Conservation (phyloP, 1,284 basidiomycete genomes). For the Trametes polyzona region DNA sequence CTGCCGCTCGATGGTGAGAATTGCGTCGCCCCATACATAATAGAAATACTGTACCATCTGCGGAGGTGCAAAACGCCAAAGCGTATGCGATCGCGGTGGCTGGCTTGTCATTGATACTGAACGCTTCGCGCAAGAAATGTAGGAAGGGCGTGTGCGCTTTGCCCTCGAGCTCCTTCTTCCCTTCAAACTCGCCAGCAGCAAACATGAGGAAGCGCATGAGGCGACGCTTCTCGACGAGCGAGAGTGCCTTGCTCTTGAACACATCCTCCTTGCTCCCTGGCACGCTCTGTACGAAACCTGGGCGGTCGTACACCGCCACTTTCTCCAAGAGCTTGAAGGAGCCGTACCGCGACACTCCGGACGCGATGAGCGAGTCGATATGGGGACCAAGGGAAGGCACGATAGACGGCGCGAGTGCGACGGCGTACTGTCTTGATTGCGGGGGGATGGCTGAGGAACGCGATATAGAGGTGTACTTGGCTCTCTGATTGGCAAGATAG, state of each 20-base stretch:
- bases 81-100: slow-evolving; percentile 71
- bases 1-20: slow-evolving; percentile 41
- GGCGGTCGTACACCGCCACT: slow-evolving; percentile 60
- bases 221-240: slow-evolving; percentile 85
- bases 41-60: slow-evolving; percentile 46
- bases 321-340: slow-evolving; percentile 88
- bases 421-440: slow-evolving; percentile 78
- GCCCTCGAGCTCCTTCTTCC: slow-evolving; percentile 60
- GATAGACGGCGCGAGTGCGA: slow-evolving; percentile 84
- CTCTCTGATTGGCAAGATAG: slow-evolving; percentile 33
- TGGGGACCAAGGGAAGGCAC: slow-evolving; percentile 82
- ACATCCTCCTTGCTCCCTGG: slow-evolving; percentile 94
- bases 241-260: slow-evolving; percentile 84
- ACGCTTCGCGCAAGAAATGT: slow-evolving; percentile 63
- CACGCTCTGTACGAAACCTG: slow-evolving; percentile 62
- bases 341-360: slow-evolving; percentile 90
- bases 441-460: slow-evolving; percentile 48
- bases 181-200: slow-evolving; percentile 76
- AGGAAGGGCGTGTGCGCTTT: slow-evolving; percentile 60
- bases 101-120: slow-evolving; percentile 63
- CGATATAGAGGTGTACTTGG: slow-evolving; percentile 46
- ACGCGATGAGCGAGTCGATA: slow-evolving; percentile 80
- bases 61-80: slow-evolving; percentile 65
- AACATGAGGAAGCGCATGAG: slow-evolving; percentile 94
- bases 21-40: not conserved